A percentile compares a stretch with the other conserved stretches of the same genome.
Evolutionary conservation across 257 asterid genomes (phyloP).

Genomic region (Nyctanthes arbortristis): DNA sequence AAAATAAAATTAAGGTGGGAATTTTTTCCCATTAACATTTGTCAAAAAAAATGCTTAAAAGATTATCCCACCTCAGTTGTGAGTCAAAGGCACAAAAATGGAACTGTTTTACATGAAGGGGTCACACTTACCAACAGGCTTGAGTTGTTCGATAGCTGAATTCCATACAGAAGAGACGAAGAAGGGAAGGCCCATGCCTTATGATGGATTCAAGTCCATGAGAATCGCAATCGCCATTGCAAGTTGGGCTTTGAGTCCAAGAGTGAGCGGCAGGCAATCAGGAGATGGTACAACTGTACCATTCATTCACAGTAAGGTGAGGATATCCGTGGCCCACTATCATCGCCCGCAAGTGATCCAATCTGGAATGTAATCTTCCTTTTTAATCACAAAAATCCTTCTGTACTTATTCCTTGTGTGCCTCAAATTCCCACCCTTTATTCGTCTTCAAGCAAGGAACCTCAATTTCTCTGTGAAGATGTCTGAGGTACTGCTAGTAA

Average conservation of each 20-base stretch:
- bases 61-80: too few relatives aligned
- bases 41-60: too few relatives aligned
- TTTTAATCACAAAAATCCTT: slow-evolving; percentile 25
- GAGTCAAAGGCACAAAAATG: too few relatives aligned
- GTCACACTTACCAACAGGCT: too few relatives aligned
- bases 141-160: too few relatives aligned
- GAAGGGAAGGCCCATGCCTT: background rate
- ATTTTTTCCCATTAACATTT: too few relatives aligned
- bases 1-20: too few relatives aligned
- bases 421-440: background rate
- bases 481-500: slow-evolving; percentile 41
- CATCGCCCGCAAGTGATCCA: slow-evolving; percentile 17
- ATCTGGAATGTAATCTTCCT: background rate
- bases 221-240: too few relatives aligned
- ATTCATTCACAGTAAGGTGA: slow-evolving; percentile 34
- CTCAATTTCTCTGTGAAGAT: slow-evolving; percentile 23
- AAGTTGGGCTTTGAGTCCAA: too few relatives aligned
- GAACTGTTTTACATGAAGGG: too few relatives aligned
- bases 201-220: slow-evolving; percentile 9
- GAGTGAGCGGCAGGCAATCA: slow-evolving; percentile 29
- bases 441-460: slow-evolving; percentile 34
- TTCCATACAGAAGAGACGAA: too few relatives aligned
- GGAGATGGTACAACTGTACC: slow-evolving; percentile 40
- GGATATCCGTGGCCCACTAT: slow-evolving; percentile 49
- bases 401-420: background rate